Evolutionary conservation across 2,329 filamentous ascomycete genomes (phyloP).

Genomic region (Pseudomassariella vexata): DNA sequence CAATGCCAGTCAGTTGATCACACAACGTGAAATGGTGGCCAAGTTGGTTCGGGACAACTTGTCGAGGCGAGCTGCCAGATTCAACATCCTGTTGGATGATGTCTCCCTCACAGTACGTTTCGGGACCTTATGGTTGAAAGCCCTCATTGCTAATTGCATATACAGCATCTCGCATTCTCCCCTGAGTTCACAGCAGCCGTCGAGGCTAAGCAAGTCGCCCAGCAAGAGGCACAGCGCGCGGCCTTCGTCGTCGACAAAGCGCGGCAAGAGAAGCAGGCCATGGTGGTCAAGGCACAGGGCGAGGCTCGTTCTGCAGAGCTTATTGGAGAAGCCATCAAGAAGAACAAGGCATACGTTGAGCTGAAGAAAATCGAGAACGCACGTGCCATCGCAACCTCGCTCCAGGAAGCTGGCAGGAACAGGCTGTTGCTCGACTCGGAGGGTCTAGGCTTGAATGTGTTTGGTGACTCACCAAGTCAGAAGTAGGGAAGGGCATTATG

Average conservation of each 20-base stretch:
- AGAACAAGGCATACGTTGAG: slow-evolving; percentile 94
- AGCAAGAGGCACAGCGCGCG: slow-evolving; percentile 93
- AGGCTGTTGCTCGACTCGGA: slow-evolving; percentile 89
- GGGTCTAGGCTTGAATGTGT: slow-evolving; percentile 86
- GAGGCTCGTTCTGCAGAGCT: slow-evolving; percentile 96
- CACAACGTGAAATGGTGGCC: slow-evolving; percentile 95
- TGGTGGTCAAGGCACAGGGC: slow-evolving; percentile 97
- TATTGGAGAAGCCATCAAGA: slow-evolving; percentile 99
- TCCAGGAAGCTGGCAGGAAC: slow-evolving; percentile 85
- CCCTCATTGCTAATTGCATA: slow-evolving; percentile 16
- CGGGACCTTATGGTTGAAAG: no score
- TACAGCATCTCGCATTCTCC: slow-evolving; percentile 64
- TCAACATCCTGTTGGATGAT: slow-evolving; percentile 97
- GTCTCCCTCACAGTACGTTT: slow-evolving; percentile 82
- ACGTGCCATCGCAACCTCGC: slow-evolving; percentile 74
- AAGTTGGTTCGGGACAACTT: slow-evolving; percentile 89
- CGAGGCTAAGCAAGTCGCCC: slow-evolving; percentile 68
- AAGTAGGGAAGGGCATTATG: slow-evolving; percentile 25
- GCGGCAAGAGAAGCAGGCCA: slow-evolving; percentile 98
- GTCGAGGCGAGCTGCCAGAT: slow-evolving; percentile 81
- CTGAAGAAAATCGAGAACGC: slow-evolving; percentile 98
- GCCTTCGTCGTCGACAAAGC: slow-evolving; percentile 99
- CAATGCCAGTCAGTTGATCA: slow-evolving; percentile 97
- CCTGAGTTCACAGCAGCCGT: slow-evolving; percentile 69
- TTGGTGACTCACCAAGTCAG: slow-evolving; percentile 39